Conservation (phyloP, 1,284 basidiomycete genomes). For the Ceratobasidium papillatum region DNA sequence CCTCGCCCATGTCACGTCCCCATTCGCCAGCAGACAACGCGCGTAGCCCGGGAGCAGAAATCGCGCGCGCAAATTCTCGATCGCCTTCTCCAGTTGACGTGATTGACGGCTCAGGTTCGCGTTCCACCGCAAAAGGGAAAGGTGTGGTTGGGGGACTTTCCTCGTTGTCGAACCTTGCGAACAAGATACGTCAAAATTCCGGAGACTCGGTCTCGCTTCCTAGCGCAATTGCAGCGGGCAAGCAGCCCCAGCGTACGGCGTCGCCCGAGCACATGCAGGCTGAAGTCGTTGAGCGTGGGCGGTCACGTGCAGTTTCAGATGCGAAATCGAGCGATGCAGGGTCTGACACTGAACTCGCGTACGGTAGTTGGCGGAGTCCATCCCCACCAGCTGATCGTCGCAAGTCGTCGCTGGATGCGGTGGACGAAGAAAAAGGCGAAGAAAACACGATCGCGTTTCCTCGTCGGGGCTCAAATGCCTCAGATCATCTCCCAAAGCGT, state of each 20-base stretch:
- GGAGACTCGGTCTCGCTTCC: neutral
- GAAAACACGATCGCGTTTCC: conserved; percentile 37
- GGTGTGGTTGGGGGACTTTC: conserved; percentile 29
- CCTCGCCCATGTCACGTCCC: conserved; percentile 49
- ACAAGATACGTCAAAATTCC: conserved; percentile 7
- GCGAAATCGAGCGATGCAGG: conserved; percentile 21
- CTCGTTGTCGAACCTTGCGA: conserved; percentile 24
- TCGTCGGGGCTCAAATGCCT: conserved; percentile 27
- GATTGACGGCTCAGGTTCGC: conserved; percentile 36
- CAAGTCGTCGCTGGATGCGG: conserved; percentile 2
- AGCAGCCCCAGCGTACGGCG: conserved; percentile 17
- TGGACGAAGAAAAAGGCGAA: neutral
- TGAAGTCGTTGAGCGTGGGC: conserved; percentile 3
- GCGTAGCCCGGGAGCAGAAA: conserved; percentile 30
- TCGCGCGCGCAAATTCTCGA: conserved; percentile 32
- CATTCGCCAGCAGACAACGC: conserved; percentile 27
- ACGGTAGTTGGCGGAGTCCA: conserved; percentile 34
- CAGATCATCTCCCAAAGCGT: conserved; percentile 27
- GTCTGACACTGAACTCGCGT: conserved; percentile 38
- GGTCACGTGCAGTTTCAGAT: conserved; percentile 31
- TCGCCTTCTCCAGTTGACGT: conserved; percentile 38
- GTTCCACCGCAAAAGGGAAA: conserved; percentile 29
- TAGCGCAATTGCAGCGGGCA: neutral
- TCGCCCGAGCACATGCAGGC: conserved; percentile 34
- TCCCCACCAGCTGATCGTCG: conserved; percentile 22